Base-by-base conservation (phyloP, 441 rosid genomes). In the Daphne laureola region DNA sequence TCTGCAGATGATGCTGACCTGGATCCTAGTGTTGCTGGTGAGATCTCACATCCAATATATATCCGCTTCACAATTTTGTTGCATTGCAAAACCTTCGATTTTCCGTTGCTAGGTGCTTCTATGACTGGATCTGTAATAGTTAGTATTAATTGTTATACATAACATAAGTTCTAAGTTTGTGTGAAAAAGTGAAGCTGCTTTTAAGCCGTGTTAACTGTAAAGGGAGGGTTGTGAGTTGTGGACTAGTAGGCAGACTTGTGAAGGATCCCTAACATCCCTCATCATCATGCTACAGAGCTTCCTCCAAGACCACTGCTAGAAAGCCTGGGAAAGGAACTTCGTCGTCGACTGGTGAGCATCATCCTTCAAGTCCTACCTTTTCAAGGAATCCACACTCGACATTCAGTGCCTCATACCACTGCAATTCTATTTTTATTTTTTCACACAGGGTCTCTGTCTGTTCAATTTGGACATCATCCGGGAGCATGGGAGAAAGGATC, bases 1-100 rank as follows among this genome's bases (percentile, higher is more conserved):
- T 83, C 96, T 55, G 97, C 88, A 38, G 96, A 87, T 54, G 83
- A 84, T 49, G 84, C 92, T 35, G 97, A 90, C 55, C 62, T 90
- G 61, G 97, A 90, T 65, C 97, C 97, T 65, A 57, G 74, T 60
- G 70, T 87, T 57, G 89, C 85, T 68, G 87, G 98, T 92, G 54
- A 64, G 86, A 63, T 43, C 2, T 17, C 42, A 46, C 49, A 16
- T 14, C 43, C 12, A 35, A 17, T 36, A 3, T 25, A 25, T 43
- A 0, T 17, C 36, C 12, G 55, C 41, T 14, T 26, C 14, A 14
- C 41, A 40, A 0, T 13, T 53, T 59, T 54, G 55, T 38, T 12
- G 36, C 12, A 44, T 14, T 49, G 9, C 36, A 31, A 31, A 31
- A 31, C 36, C 36, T 31, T 31, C 0, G 36, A 31, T 31, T 31